Evolutionary conservation across 306 rosid genomes (phyloP).

Genomic region (Lupinus albus): DNA sequence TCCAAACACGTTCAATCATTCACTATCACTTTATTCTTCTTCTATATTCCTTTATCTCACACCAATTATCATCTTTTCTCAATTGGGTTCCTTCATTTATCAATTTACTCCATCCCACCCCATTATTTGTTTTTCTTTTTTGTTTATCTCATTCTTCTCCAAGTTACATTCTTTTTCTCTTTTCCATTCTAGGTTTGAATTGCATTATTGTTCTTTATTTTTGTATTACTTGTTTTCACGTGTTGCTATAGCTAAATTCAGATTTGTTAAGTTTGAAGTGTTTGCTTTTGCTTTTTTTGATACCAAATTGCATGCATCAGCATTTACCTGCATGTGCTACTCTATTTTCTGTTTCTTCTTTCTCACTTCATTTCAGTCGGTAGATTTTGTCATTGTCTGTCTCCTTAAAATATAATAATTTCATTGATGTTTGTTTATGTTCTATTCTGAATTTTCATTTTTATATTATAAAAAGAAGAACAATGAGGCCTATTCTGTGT

Average conservation of each 20-base stretch:
- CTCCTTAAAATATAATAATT: neutral
- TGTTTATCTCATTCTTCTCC: slow-evolving; percentile 30
- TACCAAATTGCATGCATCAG: slow-evolving; percentile 9
- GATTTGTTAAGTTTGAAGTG: slow-evolving; percentile 37
- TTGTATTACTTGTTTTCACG: slow-evolving; percentile 5
- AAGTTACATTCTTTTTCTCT: slow-evolving; percentile 31
- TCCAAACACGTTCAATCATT: neutral
- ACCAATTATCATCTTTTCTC: neutral
- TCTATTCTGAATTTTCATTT: slow-evolving; percentile 14
- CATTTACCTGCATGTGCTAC: slow-evolving; percentile 9
- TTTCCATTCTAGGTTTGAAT: slow-evolving; percentile 10
- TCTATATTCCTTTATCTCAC: neutral
- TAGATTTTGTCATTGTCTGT: slow-evolving; percentile 40
- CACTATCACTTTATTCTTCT: neutral
- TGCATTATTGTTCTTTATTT: slow-evolving; percentile 4
- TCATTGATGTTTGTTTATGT: slow-evolving; percentile 21
- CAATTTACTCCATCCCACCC: neutral
- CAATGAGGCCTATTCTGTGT: slow-evolving; percentile 1
- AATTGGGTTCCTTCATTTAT: slow-evolving; percentile 23
- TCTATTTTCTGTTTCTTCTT: slow-evolving; percentile 26
- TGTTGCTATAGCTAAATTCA: slow-evolving; percentile 15
- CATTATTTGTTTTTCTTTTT: neutral
- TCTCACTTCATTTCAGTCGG: slow-evolving; percentile 42
- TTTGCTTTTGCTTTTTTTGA: slow-evolving; percentile 10
- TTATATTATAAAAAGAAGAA: neutral